Percentiles rank a stretch among this genome's conserved stretches.
phyloP scores from a whole-genome alignment of 2,329 filamentous ascomycete genomes.

The Xylariaceae sp. region DNA sequence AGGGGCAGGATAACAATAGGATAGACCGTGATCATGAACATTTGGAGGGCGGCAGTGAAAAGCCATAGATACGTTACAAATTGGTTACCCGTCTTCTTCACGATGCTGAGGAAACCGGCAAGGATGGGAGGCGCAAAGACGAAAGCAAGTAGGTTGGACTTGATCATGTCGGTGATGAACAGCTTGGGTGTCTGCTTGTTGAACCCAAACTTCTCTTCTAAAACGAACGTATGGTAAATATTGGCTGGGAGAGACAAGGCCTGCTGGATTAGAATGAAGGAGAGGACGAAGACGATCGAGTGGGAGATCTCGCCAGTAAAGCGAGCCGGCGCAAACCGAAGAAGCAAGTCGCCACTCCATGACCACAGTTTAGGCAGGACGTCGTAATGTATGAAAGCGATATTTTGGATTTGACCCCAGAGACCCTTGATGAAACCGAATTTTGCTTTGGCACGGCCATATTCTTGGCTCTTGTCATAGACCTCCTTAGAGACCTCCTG shows the following conservation, averaged over 20 bases:
- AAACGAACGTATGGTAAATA: constrained; percentile 92
- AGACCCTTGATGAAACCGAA: constrained; percentile 82
- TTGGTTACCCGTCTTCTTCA: constrained; percentile 88
- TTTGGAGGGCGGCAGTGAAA: constrained; percentile 85
- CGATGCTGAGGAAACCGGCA: constrained; percentile 89
- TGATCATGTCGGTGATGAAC: constrained; percentile 89
- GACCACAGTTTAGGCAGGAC: constrained; percentile 90
- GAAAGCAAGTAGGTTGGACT: constrained; percentile 82
- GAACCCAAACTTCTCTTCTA: constrained; percentile 97
- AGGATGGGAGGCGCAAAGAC: constrained; percentile 86
- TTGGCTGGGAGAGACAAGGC: constrained; percentile 78
- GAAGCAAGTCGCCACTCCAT: constrained; percentile 75
- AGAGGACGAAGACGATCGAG: constrained; percentile 89
- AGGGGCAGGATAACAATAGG: constrained; percentile 91
- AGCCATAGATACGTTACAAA: constrained; percentile 99
- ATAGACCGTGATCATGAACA: constrained; percentile 96
- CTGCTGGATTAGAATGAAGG: constrained; percentile 83
- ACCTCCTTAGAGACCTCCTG: constrained; percentile 88
- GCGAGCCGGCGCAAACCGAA: constrained; percentile 74
- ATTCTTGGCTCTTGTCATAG: constrained; percentile 94
- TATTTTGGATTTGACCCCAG: constrained; percentile 85
- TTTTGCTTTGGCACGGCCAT: constrained; percentile 93
- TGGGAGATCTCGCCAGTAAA: constrained; percentile 94
- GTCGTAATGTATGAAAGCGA: constrained; percentile 89
- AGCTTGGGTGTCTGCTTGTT: constrained; percentile 95